Evolutionary conservation across 2,329 filamentous ascomycete species (phyloP).

Genomic region (Curvularia eragrostidis): DNA sequence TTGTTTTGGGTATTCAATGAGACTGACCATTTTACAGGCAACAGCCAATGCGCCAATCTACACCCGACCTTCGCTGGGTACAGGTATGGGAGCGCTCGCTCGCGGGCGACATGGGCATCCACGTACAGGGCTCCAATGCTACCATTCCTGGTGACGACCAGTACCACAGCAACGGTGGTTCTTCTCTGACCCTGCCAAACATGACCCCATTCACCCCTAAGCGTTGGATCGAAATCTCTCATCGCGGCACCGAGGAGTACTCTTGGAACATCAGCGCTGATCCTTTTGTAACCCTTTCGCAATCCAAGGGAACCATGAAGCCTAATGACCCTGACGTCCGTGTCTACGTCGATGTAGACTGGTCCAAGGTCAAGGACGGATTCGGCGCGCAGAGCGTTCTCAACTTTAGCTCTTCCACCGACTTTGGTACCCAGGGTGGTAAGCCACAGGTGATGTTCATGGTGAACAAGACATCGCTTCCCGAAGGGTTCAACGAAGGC

Average conservation of each 20-base stretch:
- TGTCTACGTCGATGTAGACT: constrained; percentile 49
- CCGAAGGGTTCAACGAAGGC: constrained; percentile 41
- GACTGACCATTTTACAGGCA: constrained; percentile 57
- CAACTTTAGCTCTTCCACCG: constrained; percentile 42
- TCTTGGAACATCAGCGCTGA: constrained; percentile 47
- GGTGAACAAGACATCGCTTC: constrained; percentile 46
- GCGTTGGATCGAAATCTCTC: constrained; percentile 49
- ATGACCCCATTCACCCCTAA: constrained; percentile 46
- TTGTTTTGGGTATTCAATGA: background rate
- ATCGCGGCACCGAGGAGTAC: constrained; percentile 41
- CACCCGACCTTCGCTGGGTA: constrained; percentile 67
- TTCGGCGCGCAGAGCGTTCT: constrained; percentile 41
- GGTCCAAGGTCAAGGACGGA: constrained; percentile 35
- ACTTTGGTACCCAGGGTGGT: constrained; percentile 50
- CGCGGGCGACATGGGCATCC: constrained; percentile 68
- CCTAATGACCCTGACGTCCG: constrained; percentile 43
- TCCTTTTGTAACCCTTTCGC: constrained; percentile 47
- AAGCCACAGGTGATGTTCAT: constrained; percentile 41
- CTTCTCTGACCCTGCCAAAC: constrained; percentile 38
- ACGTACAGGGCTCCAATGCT: constrained; percentile 70
- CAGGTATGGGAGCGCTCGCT: constrained; percentile 65
- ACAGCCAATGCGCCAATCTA: constrained; percentile 73
- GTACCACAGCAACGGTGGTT: constrained; percentile 60
- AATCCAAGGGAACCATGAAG: constrained; percentile 40
- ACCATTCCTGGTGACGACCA: constrained; percentile 71